Evolutionary conservation across 345 rosid species (phyloP), one percentile per base, ranked within the genome.

Genomic region (Pistacia integerrima): DNA sequence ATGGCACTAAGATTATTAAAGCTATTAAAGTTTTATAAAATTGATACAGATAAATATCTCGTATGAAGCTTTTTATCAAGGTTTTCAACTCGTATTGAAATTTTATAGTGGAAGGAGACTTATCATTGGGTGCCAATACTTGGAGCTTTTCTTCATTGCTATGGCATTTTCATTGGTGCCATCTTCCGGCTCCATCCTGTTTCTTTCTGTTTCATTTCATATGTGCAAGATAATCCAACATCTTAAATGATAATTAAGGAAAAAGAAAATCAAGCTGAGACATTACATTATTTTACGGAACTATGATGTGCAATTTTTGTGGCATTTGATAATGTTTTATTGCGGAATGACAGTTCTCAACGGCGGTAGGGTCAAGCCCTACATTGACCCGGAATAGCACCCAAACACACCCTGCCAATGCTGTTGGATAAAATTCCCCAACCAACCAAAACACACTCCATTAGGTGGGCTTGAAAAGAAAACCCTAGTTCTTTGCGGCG

Each of bases 101-200:
- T n/a, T n/a, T n/a, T n/a, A n/a, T n/a, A 76, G 4, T 81, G 85
- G 81, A 74, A 74, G 65, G 78, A 84, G 46, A 77, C 80, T 30
- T 84, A 77, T 61, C 48, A 52, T 41, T 84, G 85, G 83, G 73
- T 79, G 51, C 85, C 87, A 4, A 58, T 74, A 48, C 71, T 79
- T 0, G 83, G 78, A 67, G 82, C 80, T 59, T 79, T 84, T 62
- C 81, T 11, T n/a, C n/a, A 2, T 74, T 58, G 76, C 78, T 1
- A 18, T 79, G 59, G 78, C 82, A 30, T 79, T 84, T 70, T 68
- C 82, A 1, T 81, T 17, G 82, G 82, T 48, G 78, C 78, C 75
- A 79, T 73, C n/a, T n/a, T n/a, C n/a, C n/a, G n/a, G n/a, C n/a
- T n/a, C n/a, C n/a, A 76, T 82, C 49, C 83, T 82, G 30, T 25